Base-by-base conservation (phyloP, 2,329 filamentous ascomycete species). In the Dryadomyces quercus-mongolicae region DNA sequence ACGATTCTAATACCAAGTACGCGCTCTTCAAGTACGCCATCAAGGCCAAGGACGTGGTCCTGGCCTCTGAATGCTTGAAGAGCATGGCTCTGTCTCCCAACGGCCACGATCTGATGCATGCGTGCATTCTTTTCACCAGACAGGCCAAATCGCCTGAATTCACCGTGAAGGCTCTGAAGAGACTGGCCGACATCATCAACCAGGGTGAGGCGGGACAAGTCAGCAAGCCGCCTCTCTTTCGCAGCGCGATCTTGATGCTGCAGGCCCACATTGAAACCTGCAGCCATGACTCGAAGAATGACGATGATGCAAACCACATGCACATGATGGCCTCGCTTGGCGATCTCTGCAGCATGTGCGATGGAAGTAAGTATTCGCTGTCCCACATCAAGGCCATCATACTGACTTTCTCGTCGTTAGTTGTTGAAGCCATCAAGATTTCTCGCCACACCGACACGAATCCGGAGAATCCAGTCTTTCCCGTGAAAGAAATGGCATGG, bases 111-210 rank as follows among this genome's bases (percentile, higher is more conserved):
- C 78, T 89, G 46, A 72, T 96, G 1, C 89, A 91, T 59, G 86
- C 88, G 1, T 95, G 90, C 61, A 80, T 88, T 88, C 31, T 88
- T 94, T 65, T 85, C 88, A 2, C 82, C n/a, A n/a, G 90, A 51
- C 73, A 81, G 58, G 71, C 72, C 1, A 80, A 82, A 0, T 79
- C 88, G 57, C 82, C 77, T 51, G 58, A 71, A 0, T 80, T 84
- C 58, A 78, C 83, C 2, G 69, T 84, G 13, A 65, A 72, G 34
- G 77, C 79, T 12, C 65, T 91, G 49, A 78, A 80, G 59, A 72
- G 76, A 55, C 71, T 89, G 1, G 69, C 86, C 15, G 73, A 80
- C 31, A 78, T 75, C 52, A 74, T 76, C 56, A 71, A 80, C 22
- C 71, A 74, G 52, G 67, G 63, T 48, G 65, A 69, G 5, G 70